Evolutionary conservation across 148 eudicot genomes (phyloP).

Genomic region (Tetragonia tetragonoides): DNA sequence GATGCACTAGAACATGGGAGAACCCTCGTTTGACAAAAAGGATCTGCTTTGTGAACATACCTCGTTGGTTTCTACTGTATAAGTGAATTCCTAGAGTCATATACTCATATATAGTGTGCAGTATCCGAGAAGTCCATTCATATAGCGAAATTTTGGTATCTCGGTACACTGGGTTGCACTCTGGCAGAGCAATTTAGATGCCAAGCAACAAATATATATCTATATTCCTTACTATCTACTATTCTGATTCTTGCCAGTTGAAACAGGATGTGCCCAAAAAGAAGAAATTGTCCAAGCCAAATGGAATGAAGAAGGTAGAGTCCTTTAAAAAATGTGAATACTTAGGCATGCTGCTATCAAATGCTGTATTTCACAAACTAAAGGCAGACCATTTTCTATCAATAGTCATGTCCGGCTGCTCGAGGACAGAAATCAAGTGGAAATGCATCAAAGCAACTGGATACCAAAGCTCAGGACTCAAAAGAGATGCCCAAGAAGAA

Average conservation of each 20-base stretch:
- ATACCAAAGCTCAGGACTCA: conserved; percentile 13
- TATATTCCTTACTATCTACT: background rate
- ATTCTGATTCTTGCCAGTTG: conserved; percentile 3
- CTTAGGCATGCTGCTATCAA: background rate
- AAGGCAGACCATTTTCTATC: conserved; percentile 1
- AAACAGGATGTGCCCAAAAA: conserved; percentile 15
- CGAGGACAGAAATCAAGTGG: conserved; percentile 25
- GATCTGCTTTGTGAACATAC: too few relatives aligned
- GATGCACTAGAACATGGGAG: too few relatives aligned
- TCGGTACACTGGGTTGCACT: too few relatives aligned
- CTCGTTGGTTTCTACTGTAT: too few relatives aligned
- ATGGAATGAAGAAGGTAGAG: conserved; percentile 17
- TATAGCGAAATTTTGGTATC: too few relatives aligned
- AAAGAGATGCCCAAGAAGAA: conserved; percentile 21
- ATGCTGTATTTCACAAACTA: background rate
- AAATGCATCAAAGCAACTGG: conserved; percentile 23
- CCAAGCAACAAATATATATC: too few relatives aligned
- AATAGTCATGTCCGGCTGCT: conserved; percentile 30
- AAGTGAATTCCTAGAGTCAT: too few relatives aligned
- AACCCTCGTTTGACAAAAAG: too few relatives aligned
- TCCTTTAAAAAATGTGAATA: background rate
- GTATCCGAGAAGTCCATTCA: too few relatives aligned
- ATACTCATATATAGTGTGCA: too few relatives aligned
- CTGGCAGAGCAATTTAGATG: too few relatives aligned
- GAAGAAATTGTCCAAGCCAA: conserved; percentile 24